Conservation (phyloP, 768 basidiomycete species). For the Chalciporus pseudorubinellus region DNA sequence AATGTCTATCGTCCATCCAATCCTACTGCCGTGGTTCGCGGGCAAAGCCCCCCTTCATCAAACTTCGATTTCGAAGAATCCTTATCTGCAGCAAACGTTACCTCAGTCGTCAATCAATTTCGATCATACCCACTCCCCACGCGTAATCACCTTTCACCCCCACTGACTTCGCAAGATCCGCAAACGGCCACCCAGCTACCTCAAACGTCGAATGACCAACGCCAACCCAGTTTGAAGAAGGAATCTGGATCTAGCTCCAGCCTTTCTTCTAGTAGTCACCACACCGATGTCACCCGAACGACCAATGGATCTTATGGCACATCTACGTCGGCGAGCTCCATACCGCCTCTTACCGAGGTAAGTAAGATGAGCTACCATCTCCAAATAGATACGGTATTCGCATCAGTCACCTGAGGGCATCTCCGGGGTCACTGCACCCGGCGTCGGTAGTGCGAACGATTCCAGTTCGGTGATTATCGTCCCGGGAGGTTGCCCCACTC, state of each 20-base stretch:
- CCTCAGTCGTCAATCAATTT: conserved; percentile 33
- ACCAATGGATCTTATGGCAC: conserved; percentile 18
- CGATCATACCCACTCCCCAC: conserved; percentile 29
- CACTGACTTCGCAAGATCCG: conserved; percentile 11
- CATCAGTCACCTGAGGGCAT: conserved; percentile 6
- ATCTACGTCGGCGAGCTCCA: conserved; percentile 28
- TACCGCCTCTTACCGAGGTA: conserved; percentile 22
- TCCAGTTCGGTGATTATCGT: conserved; percentile 22
- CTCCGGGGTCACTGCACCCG: conserved; percentile 16
- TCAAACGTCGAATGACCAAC: conserved; percentile 2
- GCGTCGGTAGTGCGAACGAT: conserved; percentile 10
- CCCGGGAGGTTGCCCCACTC: conserved; percentile 7
- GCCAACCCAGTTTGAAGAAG: conserved; percentile 15
- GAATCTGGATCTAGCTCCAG: conserved; percentile 28
- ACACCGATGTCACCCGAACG: conserved; percentile 28
- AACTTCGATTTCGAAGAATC: conserved; percentile 30
- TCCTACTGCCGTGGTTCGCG: conserved; percentile 26
- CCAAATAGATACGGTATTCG: conserved; percentile 10
- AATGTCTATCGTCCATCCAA: neutral
- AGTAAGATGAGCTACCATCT: conserved; percentile 14
- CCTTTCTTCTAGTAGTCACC: conserved; percentile 19
- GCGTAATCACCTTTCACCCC: conserved; percentile 23
- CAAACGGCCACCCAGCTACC: conserved; percentile 10
- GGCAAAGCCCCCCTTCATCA: conserved; percentile 9
- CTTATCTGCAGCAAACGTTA: conserved; percentile 28